A percentile compares a stretch with the other conserved stretches of the same genome.
phyloP scores from a whole-genome alignment of 208 protist species.

The Trypanosoma congolense region DNA sequence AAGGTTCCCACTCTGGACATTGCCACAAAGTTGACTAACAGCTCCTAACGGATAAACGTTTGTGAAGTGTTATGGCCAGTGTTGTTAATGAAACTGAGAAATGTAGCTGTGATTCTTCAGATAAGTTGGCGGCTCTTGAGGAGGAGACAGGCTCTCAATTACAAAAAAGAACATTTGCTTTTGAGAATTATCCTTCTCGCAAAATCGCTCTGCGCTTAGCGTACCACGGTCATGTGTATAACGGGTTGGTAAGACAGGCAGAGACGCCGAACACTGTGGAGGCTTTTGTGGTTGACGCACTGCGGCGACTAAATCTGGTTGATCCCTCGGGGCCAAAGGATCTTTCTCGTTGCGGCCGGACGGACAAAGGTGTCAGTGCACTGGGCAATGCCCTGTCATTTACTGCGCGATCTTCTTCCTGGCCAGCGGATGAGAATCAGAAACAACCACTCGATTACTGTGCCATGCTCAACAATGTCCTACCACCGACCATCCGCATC shows the following conservation, averaged over 20 bases:
- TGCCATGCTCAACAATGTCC: conserved; percentile 91
- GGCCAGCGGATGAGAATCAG: conserved; percentile 28
- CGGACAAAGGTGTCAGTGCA: conserved; percentile 87
- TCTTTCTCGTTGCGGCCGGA: conserved; percentile 78
- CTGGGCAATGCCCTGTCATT: conserved; percentile 79
- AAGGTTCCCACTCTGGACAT: too few relatives aligned
- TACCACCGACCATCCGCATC: conserved; percentile 93
- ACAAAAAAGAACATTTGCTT: conserved; percentile 42
- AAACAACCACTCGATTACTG: conserved; percentile 87
- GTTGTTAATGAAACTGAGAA: too few relatives aligned
- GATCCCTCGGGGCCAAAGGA: conserved; percentile 49
- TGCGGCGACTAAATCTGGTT: conserved; percentile 58
- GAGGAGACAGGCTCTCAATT: too few relatives aligned
- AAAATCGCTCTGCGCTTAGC: conserved; percentile 81
- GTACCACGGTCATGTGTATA: conserved; percentile 82
- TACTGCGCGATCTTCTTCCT: conserved; percentile 56
- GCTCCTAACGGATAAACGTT: background rate
- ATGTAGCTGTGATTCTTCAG: too few relatives aligned
- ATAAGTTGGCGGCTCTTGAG: too few relatives aligned
- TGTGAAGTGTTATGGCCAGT: background rate
- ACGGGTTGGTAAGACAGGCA: conserved; percentile 79
- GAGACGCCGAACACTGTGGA: conserved; percentile 84
- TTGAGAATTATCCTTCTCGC: conserved; percentile 65
- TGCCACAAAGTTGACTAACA: too few relatives aligned
- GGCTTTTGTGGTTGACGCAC: conserved; percentile 41